These are phyloP conservation scores for Paradendryphiella salina DNA, from an alignment of 2,329 filamentous ascomycete genomes.

Conservation along the genomic window DNA sequence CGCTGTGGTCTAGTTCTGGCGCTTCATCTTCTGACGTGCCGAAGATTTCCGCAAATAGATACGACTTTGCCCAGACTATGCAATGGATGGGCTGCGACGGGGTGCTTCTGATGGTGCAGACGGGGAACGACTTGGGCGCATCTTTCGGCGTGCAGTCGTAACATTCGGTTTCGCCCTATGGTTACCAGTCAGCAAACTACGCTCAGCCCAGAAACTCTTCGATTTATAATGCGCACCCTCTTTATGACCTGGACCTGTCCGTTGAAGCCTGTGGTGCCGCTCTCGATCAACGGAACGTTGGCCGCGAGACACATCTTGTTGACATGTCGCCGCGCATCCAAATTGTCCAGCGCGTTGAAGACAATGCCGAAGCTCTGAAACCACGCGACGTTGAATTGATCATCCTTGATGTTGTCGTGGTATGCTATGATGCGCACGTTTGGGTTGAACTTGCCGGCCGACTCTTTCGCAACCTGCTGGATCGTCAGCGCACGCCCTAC, in stretches of 20 bases:
- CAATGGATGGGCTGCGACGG: constrained; percentile 97
- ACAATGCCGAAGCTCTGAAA: constrained; percentile 81
- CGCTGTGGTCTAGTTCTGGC: constrained; percentile 75
- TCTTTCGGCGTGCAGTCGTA: constrained; percentile 94
- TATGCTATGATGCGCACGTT: constrained; percentile 83
- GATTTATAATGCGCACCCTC: constrained; percentile 56
- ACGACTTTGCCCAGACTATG: constrained; percentile 98
- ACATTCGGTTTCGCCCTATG: constrained; percentile 78
- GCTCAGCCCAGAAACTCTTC: neutral
- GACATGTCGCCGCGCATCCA: constrained; percentile 90
- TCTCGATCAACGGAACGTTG: constrained; percentile 88
- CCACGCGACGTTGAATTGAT: constrained; percentile 83
- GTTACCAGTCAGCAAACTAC: constrained; percentile 4
- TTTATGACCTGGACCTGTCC: constrained; percentile 97
- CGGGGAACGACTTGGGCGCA: constrained; percentile 87
- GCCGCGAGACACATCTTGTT: constrained; percentile 97
- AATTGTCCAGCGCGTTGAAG: constrained; percentile 96
- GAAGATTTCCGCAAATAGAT: constrained; percentile 92
- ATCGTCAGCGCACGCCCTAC: constrained; percentile 24
- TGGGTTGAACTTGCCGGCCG: constrained; percentile 87
- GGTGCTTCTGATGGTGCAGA: constrained; percentile 96
- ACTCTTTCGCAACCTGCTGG: constrained; percentile 82
- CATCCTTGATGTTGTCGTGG: constrained; percentile 93
- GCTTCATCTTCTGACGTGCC: constrained; percentile 86
- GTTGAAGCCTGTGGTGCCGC: constrained; percentile 96